phyloP scores from a whole-genome alignment of 2,329 filamentous ascomycete species.

The Hymenoscyphus linearis region DNA sequence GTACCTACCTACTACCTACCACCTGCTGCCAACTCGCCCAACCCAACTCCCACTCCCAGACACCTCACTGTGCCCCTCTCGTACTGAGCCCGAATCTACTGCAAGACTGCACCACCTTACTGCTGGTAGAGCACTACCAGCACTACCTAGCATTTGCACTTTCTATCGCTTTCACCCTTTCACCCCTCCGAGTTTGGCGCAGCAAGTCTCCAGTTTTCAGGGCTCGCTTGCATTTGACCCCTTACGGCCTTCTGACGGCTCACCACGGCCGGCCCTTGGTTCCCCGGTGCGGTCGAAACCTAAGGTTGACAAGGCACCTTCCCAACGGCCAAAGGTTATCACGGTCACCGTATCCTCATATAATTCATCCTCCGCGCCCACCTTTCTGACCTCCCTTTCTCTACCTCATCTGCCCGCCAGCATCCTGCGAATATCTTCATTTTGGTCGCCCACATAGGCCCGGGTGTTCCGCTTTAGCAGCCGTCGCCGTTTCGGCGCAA shows the following conservation, averaged over 20 bases:
- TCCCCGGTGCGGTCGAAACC: too few relatives aligned
- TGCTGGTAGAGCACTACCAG: too few relatives aligned
- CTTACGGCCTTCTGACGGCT: background rate
- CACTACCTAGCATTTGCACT: too few relatives aligned
- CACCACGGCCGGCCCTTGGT: background rate
- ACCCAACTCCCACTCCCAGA: background rate
- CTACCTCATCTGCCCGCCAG: slow-evolving; percentile 13
- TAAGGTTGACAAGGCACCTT: too few relatives aligned
- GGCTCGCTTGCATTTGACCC: background rate
- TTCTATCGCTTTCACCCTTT: too few relatives aligned
- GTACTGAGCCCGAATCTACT: too few relatives aligned
- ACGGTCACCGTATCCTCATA: slow-evolving; percentile 25
- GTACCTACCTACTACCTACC: too few relatives aligned
- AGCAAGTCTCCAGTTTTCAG: slow-evolving; percentile 1
- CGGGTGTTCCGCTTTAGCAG: slow-evolving; percentile 31
- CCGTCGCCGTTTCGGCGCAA: slow-evolving; percentile 33
- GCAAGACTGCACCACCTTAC: too few relatives aligned
- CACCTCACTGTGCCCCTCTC: too few relatives aligned
- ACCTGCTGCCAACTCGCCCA: background rate
- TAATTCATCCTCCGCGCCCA: slow-evolving; percentile 23
- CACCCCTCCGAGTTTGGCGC: too few relatives aligned
- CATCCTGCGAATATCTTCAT: slow-evolving; percentile 22
- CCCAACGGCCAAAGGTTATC: too few relatives aligned
- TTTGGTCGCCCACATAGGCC: slow-evolving; percentile 30
- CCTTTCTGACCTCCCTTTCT: slow-evolving; percentile 18